Base-by-base conservation (phyloP, 2,329 filamentous ascomycete species). In the Ceratocystis colombiana region DNA sequence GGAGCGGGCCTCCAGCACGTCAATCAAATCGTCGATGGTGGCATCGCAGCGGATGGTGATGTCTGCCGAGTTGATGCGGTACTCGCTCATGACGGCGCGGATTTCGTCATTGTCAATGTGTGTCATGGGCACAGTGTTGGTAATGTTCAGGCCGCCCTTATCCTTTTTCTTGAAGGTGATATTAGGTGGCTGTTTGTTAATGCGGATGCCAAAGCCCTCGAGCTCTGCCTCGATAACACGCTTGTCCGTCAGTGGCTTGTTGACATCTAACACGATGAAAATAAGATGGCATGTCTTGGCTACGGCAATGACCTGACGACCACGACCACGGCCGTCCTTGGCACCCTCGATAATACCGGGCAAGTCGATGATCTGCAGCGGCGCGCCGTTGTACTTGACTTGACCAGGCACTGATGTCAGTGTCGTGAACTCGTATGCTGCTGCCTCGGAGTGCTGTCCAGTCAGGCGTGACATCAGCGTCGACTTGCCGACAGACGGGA, bases 141-240 rank as follows among this genome's bases (percentile, higher is more conserved):
- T 96, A 73, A 99, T 94, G 73, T 89, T 92, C 73, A 99, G 85
- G 45, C 94, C 94, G 71, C 94, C 94, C 79, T 97, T 97, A 77
- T 99, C 94, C 81, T 99, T 99, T 82, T 99, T 99, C 79, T 88
- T 95, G 81, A 96, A 96, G n/a, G 94, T 89, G 73, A 99, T 99
- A 75, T 99, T 99, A 50, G 94, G 94, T 30, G 94, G 94, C 72
- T 86, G 79, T 80, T 97, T 99, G 81, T 99, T 99, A 80, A 97
- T 93, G 66, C 94, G 85, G 74, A 99, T 96, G 44, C 94, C 94
- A 72, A 99, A 99, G 6, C 94, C 94, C 76, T 99, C 94, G 74
- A 99, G 78, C 79, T 99, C 94, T 64, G 85, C 82, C 78, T 99
- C 94, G 73, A 99, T 99, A 69, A 99, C 82, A 68, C 90, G 85